Evolutionary conservation across 1,139 yeast species (phyloP).

Genomic region (Kodamaea sp.): DNA sequence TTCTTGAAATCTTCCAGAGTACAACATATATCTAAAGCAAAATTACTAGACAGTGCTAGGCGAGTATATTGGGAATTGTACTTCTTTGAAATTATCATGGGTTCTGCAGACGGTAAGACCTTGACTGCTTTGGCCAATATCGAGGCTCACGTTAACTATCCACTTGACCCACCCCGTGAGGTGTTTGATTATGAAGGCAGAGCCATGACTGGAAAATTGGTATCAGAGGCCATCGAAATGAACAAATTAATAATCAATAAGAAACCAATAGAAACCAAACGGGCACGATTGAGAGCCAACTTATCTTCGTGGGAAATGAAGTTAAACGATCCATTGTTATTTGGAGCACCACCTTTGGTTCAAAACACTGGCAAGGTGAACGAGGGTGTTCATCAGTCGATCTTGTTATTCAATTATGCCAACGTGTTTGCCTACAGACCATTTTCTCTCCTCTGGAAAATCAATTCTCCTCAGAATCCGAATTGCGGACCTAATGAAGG

Average conservation of each 20-base stretch:
- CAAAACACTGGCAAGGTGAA: slow-evolving; percentile 43
- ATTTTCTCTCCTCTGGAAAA: slow-evolving; percentile 50
- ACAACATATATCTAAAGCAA: slow-evolving; percentile 14
- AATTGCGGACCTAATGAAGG: slow-evolving; percentile 29
- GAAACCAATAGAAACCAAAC: slow-evolving; percentile 32
- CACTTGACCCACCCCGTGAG: slow-evolving; percentile 30
- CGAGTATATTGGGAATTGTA: slow-evolving; percentile 51
- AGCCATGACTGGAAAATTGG: slow-evolving; percentile 47
- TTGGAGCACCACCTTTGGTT: slow-evolving; percentile 41
- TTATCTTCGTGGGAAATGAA: slow-evolving; percentile 51
- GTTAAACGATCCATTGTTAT: slow-evolving; percentile 43
- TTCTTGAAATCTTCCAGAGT: slow-evolving; percentile 17
- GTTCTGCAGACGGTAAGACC: slow-evolving; percentile 53
- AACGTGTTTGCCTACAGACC: slow-evolving; percentile 54
- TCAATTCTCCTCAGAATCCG: slow-evolving; percentile 44
- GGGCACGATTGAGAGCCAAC: slow-evolving; percentile 39
- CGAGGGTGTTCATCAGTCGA: slow-evolving; percentile 53
- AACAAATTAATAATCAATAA: slow-evolving; percentile 44
- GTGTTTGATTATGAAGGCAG: slow-evolving; percentile 49
- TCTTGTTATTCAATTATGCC: slow-evolving; percentile 47
- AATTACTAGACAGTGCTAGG: slow-evolving; percentile 37
- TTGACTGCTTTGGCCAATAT: slow-evolving; percentile 37
- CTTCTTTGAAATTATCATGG: slow-evolving; percentile 50
- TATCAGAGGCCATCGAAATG: slow-evolving; percentile 48
- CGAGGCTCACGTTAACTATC: slow-evolving; percentile 35